A percentile compares a stretch with the other conserved stretches of the same genome.
phyloP scores from a whole-genome alignment of 2,329 filamentous ascomycete species.

The Ophiostoma quercus region DNA sequence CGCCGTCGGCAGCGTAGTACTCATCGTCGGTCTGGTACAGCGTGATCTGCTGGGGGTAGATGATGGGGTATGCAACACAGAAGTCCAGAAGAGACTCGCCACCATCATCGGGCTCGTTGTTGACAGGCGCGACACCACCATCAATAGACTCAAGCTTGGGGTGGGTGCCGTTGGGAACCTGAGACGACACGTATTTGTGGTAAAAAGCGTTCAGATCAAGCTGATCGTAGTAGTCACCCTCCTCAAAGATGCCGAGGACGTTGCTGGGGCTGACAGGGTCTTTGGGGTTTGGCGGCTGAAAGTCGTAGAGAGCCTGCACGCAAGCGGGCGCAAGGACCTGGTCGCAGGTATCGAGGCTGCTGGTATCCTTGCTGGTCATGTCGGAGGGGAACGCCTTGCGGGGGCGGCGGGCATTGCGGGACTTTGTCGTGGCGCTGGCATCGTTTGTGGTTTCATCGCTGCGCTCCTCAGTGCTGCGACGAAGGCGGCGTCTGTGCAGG shows the following conservation, averaged over 20 bases:
- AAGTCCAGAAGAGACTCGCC: slow-evolving; percentile 46
- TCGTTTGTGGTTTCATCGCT: background rate
- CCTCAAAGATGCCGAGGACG: slow-evolving; percentile 32
- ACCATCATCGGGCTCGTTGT: slow-evolving; percentile 22
- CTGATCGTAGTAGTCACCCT: slow-evolving; percentile 31
- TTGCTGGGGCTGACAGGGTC: slow-evolving; percentile 24
- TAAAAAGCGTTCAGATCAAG: slow-evolving; percentile 29
- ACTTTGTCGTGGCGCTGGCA: slow-evolving; percentile 9
- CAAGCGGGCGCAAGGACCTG: slow-evolving; percentile 24
- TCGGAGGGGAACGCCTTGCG: slow-evolving; percentile 15
- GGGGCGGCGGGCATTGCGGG: slow-evolving; percentile 10
- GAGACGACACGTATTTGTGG: slow-evolving; percentile 25
- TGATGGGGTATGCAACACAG: slow-evolving; percentile 43
- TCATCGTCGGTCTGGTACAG: slow-evolving; percentile 33
- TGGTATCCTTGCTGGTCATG: slow-evolving; percentile 8
- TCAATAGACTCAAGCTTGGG: slow-evolving; percentile 30
- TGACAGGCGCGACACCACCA: slow-evolving; percentile 24
- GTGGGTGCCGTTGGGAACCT: slow-evolving; percentile 31
- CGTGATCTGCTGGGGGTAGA: slow-evolving; percentile 46
- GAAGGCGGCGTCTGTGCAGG: slow-evolving; percentile 37
- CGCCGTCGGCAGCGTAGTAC: slow-evolving; percentile 31
- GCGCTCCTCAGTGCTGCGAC: background rate
- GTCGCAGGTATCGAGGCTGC: slow-evolving; percentile 23
- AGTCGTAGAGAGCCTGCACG: slow-evolving; percentile 9
- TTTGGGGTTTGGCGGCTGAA: slow-evolving; percentile 19